Evolutionary conservation across 2,329 filamentous ascomycete species (phyloP).

Genomic region (Periconia sp.): DNA sequence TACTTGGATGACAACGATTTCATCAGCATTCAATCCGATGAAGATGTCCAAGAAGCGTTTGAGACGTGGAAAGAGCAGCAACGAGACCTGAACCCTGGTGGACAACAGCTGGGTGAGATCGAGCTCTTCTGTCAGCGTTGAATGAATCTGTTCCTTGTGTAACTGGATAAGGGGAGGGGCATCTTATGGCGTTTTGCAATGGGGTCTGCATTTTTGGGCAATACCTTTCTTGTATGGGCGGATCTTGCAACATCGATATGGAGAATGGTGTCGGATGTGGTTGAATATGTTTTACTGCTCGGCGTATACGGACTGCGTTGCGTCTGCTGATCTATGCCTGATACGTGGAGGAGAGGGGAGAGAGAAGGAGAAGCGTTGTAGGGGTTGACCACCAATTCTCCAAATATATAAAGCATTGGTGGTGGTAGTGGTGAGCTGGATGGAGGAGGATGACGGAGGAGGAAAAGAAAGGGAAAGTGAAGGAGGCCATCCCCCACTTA

Average conservation of each 20-base stretch:
- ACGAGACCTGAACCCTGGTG: constrained; percentile 59
- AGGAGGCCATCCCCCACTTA: background rate
- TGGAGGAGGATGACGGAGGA: constrained; percentile 2
- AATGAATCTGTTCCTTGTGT: constrained; percentile 8
- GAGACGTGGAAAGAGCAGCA: constrained; percentile 87
- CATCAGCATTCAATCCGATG: constrained; percentile 91
- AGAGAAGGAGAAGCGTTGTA: no score
- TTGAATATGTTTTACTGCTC: background rate
- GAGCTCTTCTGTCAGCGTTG: constrained; percentile 55
- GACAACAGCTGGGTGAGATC: constrained; percentile 80
- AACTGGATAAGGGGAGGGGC: constrained; percentile 3
- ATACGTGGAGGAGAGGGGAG: background rate
- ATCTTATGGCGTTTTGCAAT: constrained; percentile 16
- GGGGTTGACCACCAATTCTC: background rate
- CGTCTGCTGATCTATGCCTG: no score
- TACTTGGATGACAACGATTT: constrained; percentile 93
- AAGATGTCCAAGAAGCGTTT: constrained; percentile 95
- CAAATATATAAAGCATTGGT: background rate
- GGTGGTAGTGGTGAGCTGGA: background rate
- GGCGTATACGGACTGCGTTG: background rate
- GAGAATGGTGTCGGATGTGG: constrained; percentile 15
- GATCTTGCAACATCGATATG: constrained; percentile 17
- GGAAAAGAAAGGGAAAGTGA: background rate
- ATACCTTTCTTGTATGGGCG: constrained; percentile 14
- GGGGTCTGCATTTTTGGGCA: constrained; percentile 9